Conservation (phyloP, 352 stramenopile genomes). For the Pythium brachiatum region DNA sequence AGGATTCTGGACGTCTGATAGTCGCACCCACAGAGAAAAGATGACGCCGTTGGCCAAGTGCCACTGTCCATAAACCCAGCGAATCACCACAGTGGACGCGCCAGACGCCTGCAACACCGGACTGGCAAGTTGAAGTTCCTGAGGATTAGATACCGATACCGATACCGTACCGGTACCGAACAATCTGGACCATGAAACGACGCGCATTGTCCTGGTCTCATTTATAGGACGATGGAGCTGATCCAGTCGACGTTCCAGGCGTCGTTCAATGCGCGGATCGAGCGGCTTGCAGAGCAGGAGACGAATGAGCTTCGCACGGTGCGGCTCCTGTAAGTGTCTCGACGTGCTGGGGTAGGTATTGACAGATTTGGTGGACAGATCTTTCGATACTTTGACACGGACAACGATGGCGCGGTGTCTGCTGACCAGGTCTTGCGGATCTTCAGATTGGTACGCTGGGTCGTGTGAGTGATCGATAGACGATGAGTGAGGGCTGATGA, state of each 20-base stretch:
- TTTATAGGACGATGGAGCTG: conserved; percentile 40
- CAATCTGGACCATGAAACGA: not conserved
- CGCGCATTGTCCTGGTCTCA: not conserved
- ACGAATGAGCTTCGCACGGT: conserved; percentile 54
- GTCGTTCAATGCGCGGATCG: conserved; percentile 58
- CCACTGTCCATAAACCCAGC: not conserved
- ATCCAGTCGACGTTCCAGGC: conserved; percentile 63
- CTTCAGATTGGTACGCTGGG: conserved; percentile 44
- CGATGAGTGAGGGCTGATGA: too few species aligned
- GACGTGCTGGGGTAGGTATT: not conserved
- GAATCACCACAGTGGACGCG: not conserved
- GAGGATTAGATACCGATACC: not conserved
- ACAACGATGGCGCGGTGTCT: conserved; percentile 55
- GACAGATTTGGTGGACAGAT: conserved; percentile 31
- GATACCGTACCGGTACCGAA: not conserved
- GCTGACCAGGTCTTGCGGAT: conserved; percentile 59
- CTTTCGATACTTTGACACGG: conserved; percentile 74
- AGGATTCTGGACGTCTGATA: too few species aligned
- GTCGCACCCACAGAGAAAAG: not conserved
- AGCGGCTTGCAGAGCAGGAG: conserved; percentile 46
- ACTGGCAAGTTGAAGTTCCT: conserved; percentile 1
- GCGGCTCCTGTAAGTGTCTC: not conserved
- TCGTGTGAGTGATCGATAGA: not conserved
- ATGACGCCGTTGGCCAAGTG: not conserved
- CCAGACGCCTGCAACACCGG: not conserved